Percentiles rank a stretch among this genome's conserved stretches.
These are phyloP conservation scores for Podochytrium sp. DNA, from an alignment of 192 early-diverging fungal species.

Conservation along the genomic window DNA sequence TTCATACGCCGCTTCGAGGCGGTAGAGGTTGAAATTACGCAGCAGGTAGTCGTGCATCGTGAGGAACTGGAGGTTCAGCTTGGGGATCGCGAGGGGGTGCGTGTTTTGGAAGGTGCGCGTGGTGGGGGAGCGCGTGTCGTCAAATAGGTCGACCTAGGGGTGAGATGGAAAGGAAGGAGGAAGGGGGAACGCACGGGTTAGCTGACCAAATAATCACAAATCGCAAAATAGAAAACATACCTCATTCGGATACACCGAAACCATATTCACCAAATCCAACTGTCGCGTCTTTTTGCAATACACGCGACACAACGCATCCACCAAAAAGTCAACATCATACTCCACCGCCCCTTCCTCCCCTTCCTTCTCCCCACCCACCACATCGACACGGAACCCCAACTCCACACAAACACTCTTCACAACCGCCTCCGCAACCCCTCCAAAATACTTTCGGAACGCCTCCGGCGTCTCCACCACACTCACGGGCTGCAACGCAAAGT, in stretches of 20 bases:
- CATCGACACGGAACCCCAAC: conserved; percentile 66
- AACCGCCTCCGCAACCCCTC: conserved; percentile 43
- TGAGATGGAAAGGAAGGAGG: conserved; percentile 6
- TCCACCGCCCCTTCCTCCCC: not conserved
- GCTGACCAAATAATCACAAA: no score
- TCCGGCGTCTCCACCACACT: conserved; percentile 64
- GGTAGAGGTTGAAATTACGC: conserved; percentile 82
- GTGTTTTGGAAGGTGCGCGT: conserved; percentile 56
- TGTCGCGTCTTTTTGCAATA: conserved; percentile 69
- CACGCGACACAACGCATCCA: conserved; percentile 57
- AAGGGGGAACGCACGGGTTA: no score
- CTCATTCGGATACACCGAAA: conserved; percentile 82
- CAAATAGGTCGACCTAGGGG: conserved; percentile 67
- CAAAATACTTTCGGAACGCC: conserved; percentile 58
- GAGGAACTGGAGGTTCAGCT: conserved; percentile 92
- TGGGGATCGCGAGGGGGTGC: conserved; percentile 78
- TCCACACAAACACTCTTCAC: conserved; percentile 61
- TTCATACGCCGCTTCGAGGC: conserved; percentile 79
- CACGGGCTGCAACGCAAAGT: conserved; percentile 75
- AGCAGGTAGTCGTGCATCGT: conserved; percentile 89
- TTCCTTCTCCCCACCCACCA: conserved; percentile 36
- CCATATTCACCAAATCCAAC: conserved; percentile 68
- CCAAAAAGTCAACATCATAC: conserved; percentile 51
- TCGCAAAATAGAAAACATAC: conserved; percentile 12
- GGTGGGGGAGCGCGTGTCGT: conserved; percentile 58